phyloP scores from a whole-genome alignment of 2,329 filamentous ascomycete species.

The Neonectria neomacrospora region DNA sequence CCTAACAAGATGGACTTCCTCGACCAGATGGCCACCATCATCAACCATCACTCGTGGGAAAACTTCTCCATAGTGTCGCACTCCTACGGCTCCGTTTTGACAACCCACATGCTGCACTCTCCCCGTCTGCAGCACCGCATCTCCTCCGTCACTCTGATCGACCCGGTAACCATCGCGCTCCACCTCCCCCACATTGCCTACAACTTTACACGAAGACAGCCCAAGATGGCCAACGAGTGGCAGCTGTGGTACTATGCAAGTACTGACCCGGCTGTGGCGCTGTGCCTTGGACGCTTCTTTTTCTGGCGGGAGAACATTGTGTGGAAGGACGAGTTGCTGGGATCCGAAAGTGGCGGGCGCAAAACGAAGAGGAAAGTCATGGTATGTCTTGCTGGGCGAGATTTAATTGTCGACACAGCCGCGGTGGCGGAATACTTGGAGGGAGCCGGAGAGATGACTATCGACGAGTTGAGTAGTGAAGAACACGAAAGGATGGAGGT shows the following conservation, averaged over 20 bases:
- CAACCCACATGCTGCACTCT: slow-evolving; percentile 69
- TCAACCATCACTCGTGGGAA: slow-evolving; percentile 67
- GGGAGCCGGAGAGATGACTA: slow-evolving; percentile 19
- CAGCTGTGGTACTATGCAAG: slow-evolving; percentile 77
- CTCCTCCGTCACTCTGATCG: slow-evolving; percentile 58
- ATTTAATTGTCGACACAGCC: slow-evolving; percentile 72
- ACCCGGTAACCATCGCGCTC: slow-evolving; percentile 74
- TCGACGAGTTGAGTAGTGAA: slow-evolving; percentile 32
- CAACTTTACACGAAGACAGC: slow-evolving; percentile 71
- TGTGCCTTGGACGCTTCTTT: slow-evolving; percentile 73
- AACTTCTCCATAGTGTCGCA: slow-evolving; percentile 71
- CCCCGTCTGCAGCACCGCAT: slow-evolving; percentile 61
- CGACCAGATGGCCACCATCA: slow-evolving; percentile 64
- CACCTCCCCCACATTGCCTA: slow-evolving; percentile 77
- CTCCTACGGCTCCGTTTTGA: slow-evolving; percentile 72
- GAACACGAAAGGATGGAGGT: slow-evolving; percentile 59
- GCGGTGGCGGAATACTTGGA: slow-evolving; percentile 67
- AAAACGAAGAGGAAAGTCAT: slow-evolving; percentile 56
- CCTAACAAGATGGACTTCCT: slow-evolving; percentile 64
- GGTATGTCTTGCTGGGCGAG: slow-evolving; percentile 67
- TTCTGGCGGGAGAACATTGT: slow-evolving; percentile 78
- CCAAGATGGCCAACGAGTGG: slow-evolving; percentile 72
- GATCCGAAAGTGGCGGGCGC: slow-evolving; percentile 26
- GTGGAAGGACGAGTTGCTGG: slow-evolving; percentile 73
- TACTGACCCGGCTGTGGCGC: slow-evolving; percentile 73